phyloP scores from a whole-genome alignment of 805 yeast species.

The Saccharomycopsis schoenii region DNA sequence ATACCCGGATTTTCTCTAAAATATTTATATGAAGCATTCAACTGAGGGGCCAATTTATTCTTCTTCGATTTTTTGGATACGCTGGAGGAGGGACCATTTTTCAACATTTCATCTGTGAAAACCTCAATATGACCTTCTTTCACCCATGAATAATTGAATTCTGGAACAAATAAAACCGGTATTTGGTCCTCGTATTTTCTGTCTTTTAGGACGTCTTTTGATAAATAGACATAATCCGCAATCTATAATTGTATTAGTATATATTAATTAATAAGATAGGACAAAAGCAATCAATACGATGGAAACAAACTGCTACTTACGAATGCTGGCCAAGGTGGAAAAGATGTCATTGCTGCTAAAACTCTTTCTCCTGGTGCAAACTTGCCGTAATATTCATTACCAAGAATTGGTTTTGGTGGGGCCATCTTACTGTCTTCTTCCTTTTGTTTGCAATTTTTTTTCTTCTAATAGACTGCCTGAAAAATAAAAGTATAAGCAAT shows the following conservation, averaged over 20 bases:
- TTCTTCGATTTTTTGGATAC: conserved; percentile 4
- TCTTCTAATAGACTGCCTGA: background rate
- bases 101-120: conserved; percentile 3
- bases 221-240: conserved; percentile 7
- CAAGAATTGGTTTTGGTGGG: conserved; percentile 8
- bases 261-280: background rate
- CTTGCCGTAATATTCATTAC: conserved; percentile 6
- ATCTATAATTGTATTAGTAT: conserved; percentile 3
- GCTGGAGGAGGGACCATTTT: conserved; percentile 1
- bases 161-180: conserved; percentile 14
- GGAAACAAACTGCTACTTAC: conserved; percentile 5
- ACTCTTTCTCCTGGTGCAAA: conserved; percentile 12
- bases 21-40: conserved; percentile 5
- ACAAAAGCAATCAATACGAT: background rate
- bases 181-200: conserved; percentile 4
- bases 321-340: conserved; percentile 19
- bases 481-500: background rate
- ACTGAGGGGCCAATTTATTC: conserved; percentile 7
- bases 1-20: conserved; percentile 4
- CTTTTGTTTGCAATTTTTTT: background rate
- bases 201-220: conserved; percentile 3
- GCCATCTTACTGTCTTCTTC: conserved; percentile 1
- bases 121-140: conserved; percentile 11
- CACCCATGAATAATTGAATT: conserved; percentile 13
- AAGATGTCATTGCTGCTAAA: conserved; percentile 13